phyloP scores from a whole-genome alignment of 2,329 filamentous ascomycete species.

The Xylaria digitata region DNA sequence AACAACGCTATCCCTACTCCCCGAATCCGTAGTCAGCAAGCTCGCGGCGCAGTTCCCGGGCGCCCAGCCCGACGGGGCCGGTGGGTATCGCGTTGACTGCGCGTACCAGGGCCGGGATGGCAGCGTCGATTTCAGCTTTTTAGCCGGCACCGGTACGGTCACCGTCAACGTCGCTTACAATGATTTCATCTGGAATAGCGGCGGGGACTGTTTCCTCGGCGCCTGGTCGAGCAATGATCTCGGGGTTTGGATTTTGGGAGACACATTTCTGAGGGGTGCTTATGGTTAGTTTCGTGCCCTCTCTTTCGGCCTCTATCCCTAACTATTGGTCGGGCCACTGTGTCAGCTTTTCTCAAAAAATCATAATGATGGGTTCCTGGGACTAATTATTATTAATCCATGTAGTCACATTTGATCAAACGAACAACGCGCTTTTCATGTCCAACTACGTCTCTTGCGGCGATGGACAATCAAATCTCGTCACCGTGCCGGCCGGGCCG shows the following conservation, averaged over 20 bases:
- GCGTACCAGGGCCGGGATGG: conserved; percentile 51
- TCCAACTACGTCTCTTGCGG: conserved; percentile 44
- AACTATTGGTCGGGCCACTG: neutral
- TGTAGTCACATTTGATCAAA: conserved; percentile 49
- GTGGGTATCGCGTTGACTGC: conserved; percentile 61
- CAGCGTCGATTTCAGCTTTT: conserved; percentile 62
- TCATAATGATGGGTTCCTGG: neutral
- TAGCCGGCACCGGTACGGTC: conserved; percentile 44
- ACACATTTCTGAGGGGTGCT: conserved; percentile 49
- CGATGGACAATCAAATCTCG: conserved; percentile 42
- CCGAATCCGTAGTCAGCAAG: conserved; percentile 54
- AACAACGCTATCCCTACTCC: conserved; percentile 62
- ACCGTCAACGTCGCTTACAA: conserved; percentile 46
- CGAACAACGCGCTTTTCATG: conserved; percentile 49
- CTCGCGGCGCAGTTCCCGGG: conserved; percentile 58
- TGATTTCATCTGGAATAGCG: conserved; percentile 50
- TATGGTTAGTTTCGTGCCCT: conserved; percentile 44
- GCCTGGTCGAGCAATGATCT: conserved; percentile 42
- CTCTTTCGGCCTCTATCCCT: neutral
- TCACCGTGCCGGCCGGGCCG: conserved; percentile 46
- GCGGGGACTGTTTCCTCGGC: conserved; percentile 46
- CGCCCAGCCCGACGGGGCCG: conserved; percentile 54
- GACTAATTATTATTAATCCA: conserved; percentile 5
- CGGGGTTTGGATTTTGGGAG: conserved; percentile 48
- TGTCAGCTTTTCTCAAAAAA: neutral